Evolutionary conservation across 2,329 filamentous ascomycete species (phyloP), one percentile per base, ranked within the genome.

Genomic region (Moelleriella libera): DNA sequence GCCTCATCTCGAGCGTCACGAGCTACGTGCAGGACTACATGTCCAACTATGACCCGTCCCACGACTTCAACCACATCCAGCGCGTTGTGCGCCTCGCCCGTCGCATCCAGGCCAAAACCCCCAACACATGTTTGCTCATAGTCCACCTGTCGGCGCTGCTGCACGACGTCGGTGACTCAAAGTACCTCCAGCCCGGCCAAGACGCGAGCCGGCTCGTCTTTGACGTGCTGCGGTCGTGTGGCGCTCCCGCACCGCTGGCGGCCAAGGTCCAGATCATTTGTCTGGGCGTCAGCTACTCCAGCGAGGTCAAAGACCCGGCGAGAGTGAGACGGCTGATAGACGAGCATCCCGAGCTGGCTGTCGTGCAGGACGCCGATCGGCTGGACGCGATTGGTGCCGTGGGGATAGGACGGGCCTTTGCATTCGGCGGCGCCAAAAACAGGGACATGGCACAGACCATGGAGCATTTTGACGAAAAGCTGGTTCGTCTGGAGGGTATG

Each of bases 361-460:
- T 94, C 44, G 88, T 96, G 32, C 89, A 96, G 66, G 90, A 96
- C 63, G 89, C 89, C 4, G 90, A 96, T 67, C 74, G 89, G 6
- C 70, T 97, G n/a, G 90, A 97, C 65, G 85, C 88, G 4, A 81
- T 96, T 45, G 90, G 89, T 1, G 87, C 85, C 0, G 77, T 96
- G 31, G 90, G 90, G 0, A 82, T 95, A 48, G 89, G 78, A 2
- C 71, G 90, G 42, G 78, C 59, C 6, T 68, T 68, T 54, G 58
- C 64, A 4, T 96, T 80, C 61, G 79, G 83, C 0, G 88, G 83
- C 0, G 82, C 80, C 9, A 78, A 74, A 61, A 62, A 63, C 5
- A 67, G 69, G 29, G 74, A 70, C 42, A 66, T 94, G 71, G 71
- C 72, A 40, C 75, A 78, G 44, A 78, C 81, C 5, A 76, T 94